A percentile compares a stretch with the other conserved stretches of the same genome.
Evolutionary conservation across 176 grass and related monocot genomes (phyloP).

Genomic region (Juncus inflexus): DNA sequence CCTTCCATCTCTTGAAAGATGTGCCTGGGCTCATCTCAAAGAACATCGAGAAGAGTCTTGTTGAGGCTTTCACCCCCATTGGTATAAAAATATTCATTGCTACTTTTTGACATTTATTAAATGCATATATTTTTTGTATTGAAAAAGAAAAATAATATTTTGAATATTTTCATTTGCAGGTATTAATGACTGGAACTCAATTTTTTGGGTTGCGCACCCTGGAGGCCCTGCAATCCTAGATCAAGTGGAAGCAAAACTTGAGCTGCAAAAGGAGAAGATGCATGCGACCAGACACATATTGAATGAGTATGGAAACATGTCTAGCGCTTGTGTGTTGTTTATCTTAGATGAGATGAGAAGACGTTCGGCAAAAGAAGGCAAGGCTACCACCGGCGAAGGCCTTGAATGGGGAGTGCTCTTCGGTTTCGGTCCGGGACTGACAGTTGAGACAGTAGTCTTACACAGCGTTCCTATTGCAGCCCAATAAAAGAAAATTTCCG

Average conservation of each 20-base stretch:
- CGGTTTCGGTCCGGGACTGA: constrained; percentile 20
- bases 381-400: constrained; percentile 22
- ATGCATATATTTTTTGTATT: not conserved
- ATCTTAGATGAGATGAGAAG: constrained; percentile 23
- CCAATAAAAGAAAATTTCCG: no score
- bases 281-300: not conserved
- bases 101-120: not conserved
- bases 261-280: constrained; percentile 23
- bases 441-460: constrained; percentile 18
- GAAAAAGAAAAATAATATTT: not conserved
- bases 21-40: constrained; percentile 19
- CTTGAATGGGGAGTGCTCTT: constrained; percentile 24
- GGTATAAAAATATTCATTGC: not conserved
- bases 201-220: constrained; percentile 20
- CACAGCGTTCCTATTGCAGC: constrained; percentile 6
- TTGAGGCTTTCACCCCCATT: not conserved
- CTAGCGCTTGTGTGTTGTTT: constrained; percentile 18
- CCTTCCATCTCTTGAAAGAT: constrained; percentile 20
- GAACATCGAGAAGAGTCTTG: constrained; percentile 27
- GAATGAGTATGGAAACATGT: constrained; percentile 32
- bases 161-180: not conserved
- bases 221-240: constrained; percentile 22
- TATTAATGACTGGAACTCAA: constrained; percentile 25
- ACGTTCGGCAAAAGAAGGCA: constrained; percentile 10
- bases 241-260: constrained; percentile 1